Base-by-base conservation (phyloP, 192 early-diverging fungal species). In the Coemansia sp. region DNA sequence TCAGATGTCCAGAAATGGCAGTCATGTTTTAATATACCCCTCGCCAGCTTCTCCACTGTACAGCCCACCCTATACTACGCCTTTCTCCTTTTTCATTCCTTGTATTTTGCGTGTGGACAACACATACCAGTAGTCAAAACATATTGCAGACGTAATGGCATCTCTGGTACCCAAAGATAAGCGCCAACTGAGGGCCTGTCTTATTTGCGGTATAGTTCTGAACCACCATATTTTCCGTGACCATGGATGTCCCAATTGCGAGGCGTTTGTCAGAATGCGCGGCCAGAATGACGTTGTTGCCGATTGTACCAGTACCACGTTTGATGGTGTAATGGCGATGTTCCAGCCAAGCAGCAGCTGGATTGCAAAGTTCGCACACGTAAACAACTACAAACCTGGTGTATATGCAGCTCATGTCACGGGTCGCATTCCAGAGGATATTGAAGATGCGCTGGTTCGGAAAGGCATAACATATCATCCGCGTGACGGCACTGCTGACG, bases 201-300 rank as follows among this genome's bases (percentile, higher is more conserved):
- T 93, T 15, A 81, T 94, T 21, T 94, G 93, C 70, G 89, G 88
- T 54, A 86, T 94, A 50, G 81, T 94, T 62, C 93, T 92, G 84
- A 91, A 89, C 74, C 83, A 85, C 61, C 84, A 86, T 9, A 88
- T 86, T 54, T 94, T 94, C 70, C 75, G 87, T 61, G 80, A 85
- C 43, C 62, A 61, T 42, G 93, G 93, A 19, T 94, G 93, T 72
- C 92, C 93, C 23, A 94, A 94, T 66, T 94, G 93, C 74, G 92
- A 94, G 75, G 80, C 85, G 4, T 81, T 89, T n/a, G 69, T 94
- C 62, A 85, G 77, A 39, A 86, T 93, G 86, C 83, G 85, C 70
- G 88, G 89, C 21, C 78, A 76, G 39, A 81, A 76, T 58, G 88
- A 88, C 68, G 72, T 85, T 44, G 87, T 93, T 32, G 64, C 80